phyloP scores from a whole-genome alignment of 768 basidiomycete species.

The Lactarius vividus region DNA sequence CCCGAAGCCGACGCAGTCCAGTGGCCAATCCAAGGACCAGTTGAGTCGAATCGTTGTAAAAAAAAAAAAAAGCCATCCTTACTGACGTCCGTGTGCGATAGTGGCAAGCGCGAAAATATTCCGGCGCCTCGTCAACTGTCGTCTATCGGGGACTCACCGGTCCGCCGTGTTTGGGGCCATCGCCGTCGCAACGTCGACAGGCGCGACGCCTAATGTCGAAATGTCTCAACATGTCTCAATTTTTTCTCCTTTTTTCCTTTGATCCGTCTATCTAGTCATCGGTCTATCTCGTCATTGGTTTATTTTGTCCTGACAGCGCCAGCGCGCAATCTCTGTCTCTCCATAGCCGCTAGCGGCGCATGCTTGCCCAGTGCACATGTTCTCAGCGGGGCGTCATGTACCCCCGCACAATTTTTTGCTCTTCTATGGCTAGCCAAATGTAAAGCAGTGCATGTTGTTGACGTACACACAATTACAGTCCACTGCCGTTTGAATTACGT shows the following conservation, averaged over 20 bases:
- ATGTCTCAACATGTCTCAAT: too few species aligned
- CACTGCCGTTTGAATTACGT: background rate
- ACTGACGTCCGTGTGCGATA: background rate
- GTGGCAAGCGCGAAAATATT: background rate
- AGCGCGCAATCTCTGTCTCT: constrained; percentile 1
- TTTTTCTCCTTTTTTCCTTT: background rate
- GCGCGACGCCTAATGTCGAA: background rate
- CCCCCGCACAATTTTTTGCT: background rate
- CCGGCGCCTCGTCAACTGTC: background rate
- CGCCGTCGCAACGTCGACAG: background rate
- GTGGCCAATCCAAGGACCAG: background rate
- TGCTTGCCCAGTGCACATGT: background rate
- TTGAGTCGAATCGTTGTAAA: background rate
- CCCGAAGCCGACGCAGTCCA: background rate
- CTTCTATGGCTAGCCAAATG: background rate
- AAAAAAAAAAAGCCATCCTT: background rate
- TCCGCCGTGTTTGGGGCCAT: constrained; percentile 1
- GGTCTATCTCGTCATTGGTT: background rate
- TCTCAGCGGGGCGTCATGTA: background rate
- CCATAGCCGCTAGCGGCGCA: background rate
- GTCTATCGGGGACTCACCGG: background rate
- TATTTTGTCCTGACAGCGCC: background rate
- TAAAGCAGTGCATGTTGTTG: background rate
- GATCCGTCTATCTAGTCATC: background rate
- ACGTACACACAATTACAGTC: background rate